Evolutionary conservation across 257 asterid species (phyloP), one percentile per base, ranked within the genome.

Genomic region (Gardenia jasminoides): DNA sequence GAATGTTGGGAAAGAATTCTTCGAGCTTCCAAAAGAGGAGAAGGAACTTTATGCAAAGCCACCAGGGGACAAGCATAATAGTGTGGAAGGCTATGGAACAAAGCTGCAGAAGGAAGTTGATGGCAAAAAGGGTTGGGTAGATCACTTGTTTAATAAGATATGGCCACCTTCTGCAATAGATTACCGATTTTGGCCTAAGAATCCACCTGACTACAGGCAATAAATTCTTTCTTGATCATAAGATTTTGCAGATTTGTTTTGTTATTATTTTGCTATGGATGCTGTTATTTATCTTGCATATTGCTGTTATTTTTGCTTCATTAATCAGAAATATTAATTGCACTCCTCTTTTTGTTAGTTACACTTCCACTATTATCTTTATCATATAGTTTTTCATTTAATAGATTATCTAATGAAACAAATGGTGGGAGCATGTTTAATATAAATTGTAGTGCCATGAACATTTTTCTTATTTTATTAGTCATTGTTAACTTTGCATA

Each of bases 111-210:
- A 86, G 20, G 96, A 91, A 75, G 52, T 87, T 54, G 86, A 82
- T 16, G 96, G 93, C 17, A 89, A 89, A 41, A 89, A 82, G 70
- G 97, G 97, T 6, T 91, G 97, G 97, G 97, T 87, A 24, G 97
- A 90, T 79, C 94, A 91, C 81, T 81, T 91, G 90, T 91, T 91
- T 64, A 91, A 91, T 66, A 88, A 71, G 76, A 76, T 91, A 33
- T 90, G 91, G 97, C 96, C 96, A n/a, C 87, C 89, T 54, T 24
- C 84, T 7, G 94, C 84, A 1, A 66, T 88, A 46, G 84, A 88
- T 76, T 81, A 85, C 82, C 78, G 59, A 1, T 88, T 80, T 47
- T 91, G 96, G 96, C 96, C 96, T 26, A 80, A 79, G 17, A 90
- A 88, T 59, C 96, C 96, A 22, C 84, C 91, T 7, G 74, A 82